Evolutionary conservation across 345 rosid genomes (phyloP), one percentile per base, ranked within the genome.

Genomic region (Euphorbia lathyris): DNA sequence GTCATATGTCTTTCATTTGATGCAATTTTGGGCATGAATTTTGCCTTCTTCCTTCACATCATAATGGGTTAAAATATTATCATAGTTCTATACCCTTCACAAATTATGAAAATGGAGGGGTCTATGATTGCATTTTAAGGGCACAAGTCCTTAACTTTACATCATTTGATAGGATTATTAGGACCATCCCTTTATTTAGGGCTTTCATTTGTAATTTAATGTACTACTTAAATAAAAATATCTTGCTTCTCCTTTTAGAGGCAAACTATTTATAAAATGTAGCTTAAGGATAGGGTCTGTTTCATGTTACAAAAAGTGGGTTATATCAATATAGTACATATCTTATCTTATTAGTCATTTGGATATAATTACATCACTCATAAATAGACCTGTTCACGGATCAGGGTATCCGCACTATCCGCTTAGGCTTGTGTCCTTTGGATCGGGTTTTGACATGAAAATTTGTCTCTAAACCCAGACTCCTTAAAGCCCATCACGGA

Each of bases 1-100:
- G 83, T 76, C 58, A 19, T 55, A 48, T 27, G 83, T 80, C 78
- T 66, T 47, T 79, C 77, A 72, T 11, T 23, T 59, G 47, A 65
- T 32, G 19, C 50, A 53, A n/a, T n/a, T n/a, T 42, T 52, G 53
- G 34, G 61, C 47, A 13, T 34, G 72, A 52, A 42, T 43, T 22
- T 53, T 9, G 7, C 66, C 30, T 27, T 38, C n/a, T 47, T 17
- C 60, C 58, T 73, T 58, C 77, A 58, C 64, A 58, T 57, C 77
- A 48, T 50, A n/a, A n/a, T n/a, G n/a, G n/a, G n/a, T n/a, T n/a
- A n/a, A n/a, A n/a, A n/a, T n/a, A n/a, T 67, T 32, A 32, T 2
- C 5, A 32, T 2, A 32, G 36, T 2, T 32, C 36, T 32, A 32
- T 32, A 5, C 36, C 36, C 5, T 32, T 32, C 36, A 32, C 36